phyloP scores from a whole-genome alignment of 768 basidiomycete genomes.

The Phlebiopsis gigantea region DNA sequence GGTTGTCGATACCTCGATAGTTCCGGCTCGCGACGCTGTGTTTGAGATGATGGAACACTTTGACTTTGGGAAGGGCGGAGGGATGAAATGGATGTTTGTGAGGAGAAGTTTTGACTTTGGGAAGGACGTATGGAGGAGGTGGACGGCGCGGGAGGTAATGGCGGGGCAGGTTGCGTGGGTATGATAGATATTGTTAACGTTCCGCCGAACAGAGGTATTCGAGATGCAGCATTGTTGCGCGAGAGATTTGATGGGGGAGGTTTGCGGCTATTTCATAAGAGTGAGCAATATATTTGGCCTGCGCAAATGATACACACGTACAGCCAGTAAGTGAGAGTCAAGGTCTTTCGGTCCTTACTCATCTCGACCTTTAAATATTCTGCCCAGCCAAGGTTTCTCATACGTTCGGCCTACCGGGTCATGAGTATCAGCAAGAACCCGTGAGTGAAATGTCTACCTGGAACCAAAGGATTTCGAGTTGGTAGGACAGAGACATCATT shows the following conservation, averaged over 20 bases:
- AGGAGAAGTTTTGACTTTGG: not conserved
- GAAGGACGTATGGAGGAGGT: not conserved
- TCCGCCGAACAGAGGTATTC: constrained; percentile 62
- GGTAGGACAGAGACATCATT: constrained; percentile 89
- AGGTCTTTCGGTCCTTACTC: constrained; percentile 57
- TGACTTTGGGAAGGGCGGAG: not conserved
- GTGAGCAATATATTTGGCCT: not conserved
- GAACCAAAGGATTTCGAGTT: constrained; percentile 83
- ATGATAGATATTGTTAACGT: constrained; percentile 68
- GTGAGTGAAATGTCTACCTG: constrained; percentile 37
- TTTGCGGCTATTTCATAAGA: constrained; percentile 32
- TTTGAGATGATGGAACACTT: not conserved
- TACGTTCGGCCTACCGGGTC: constrained; percentile 50
- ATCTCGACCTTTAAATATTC: constrained; percentile 71
- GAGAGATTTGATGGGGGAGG: constrained; percentile 26
- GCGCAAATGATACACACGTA: constrained; percentile 27
- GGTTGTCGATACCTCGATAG: constrained; percentile 45
- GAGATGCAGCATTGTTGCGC: constrained; percentile 31
- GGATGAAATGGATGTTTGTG: not conserved
- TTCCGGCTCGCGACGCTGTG: not conserved
- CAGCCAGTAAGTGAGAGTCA: constrained; percentile 88
- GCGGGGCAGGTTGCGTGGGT: constrained; percentile 37
- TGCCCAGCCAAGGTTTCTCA: constrained; percentile 84
- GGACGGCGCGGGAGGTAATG: not conserved
- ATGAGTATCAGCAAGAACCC: not conserved